These are phyloP conservation scores for Hirschioporus abietinus DNA, from an alignment of 768 basidiomycete species.

Conservation along the genomic window DNA sequence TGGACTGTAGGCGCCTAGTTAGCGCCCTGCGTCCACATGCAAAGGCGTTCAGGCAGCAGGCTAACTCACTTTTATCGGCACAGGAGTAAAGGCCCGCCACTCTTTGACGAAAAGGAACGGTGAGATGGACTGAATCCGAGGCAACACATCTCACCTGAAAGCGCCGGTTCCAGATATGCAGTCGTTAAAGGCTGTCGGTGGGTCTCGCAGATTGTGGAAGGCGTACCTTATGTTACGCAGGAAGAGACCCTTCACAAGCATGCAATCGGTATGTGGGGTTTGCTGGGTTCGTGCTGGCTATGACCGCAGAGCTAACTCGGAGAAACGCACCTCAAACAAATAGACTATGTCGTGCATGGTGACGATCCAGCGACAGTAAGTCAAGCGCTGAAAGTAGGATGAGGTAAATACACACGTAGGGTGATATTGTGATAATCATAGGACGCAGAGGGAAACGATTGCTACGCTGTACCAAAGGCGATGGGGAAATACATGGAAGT, in stretches of 20 bases:
- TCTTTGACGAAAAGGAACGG: constrained; percentile 15
- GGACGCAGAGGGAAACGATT: constrained; percentile 14
- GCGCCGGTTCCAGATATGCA: constrained; percentile 9
- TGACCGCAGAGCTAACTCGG: neutral
- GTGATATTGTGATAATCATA: neutral
- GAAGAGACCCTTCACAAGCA: constrained; percentile 7
- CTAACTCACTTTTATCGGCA: neutral
- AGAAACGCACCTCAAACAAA: neutral
- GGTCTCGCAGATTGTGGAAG: constrained; percentile 14
- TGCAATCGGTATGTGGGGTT: constrained; percentile 8
- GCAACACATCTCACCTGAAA: neutral
- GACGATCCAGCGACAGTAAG: constrained; percentile 14
- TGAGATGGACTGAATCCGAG: neutral
- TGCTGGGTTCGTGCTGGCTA: no score
- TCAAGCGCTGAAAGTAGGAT: neutral
- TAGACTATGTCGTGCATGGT: constrained; percentile 16
- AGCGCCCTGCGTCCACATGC: neutral
- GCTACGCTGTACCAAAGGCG: constrained; percentile 12
- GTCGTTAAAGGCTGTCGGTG: constrained; percentile 14
- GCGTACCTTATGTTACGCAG: constrained; percentile 14
- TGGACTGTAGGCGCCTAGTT: neutral
- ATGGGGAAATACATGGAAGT: constrained; percentile 12
- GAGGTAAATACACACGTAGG: neutral
- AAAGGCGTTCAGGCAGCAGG: no score
- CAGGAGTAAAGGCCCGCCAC: constrained; percentile 17